A percentile compares a stretch with the other conserved stretches of the same genome.
Conservation (phyloP, 169 alveolate genomes). For the Cryptosporidium felis region DNA sequence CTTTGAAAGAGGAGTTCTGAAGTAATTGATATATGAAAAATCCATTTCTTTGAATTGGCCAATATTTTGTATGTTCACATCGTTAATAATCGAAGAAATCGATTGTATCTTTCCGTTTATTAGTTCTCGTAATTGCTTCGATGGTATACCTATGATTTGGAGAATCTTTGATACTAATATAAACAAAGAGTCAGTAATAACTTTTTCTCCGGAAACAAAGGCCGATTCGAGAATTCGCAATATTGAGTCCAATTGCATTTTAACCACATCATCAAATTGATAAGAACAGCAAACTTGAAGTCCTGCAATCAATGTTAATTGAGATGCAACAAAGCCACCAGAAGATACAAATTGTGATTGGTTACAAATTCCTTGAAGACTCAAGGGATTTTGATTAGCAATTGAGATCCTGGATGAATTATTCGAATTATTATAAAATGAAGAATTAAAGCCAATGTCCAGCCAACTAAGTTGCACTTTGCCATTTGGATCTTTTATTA, state of each 20-base stretch:
- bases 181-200: conserved; percentile 21
- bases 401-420: background rate
- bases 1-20: conserved; percentile 12
- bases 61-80: background rate
- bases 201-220: conserved; percentile 28
- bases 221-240: conserved; percentile 32
- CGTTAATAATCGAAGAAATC: background rate
- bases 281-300: conserved; percentile 9
- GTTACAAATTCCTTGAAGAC: background rate
- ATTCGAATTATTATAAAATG: background rate
- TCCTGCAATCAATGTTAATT: conserved; percentile 53
- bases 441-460: conserved; percentile 38
- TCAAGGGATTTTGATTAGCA: background rate
- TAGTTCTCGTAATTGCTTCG: conserved; percentile 9
- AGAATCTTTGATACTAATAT: conserved; percentile 21
- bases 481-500: background rate
- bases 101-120: background rate
- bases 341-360: background rate
- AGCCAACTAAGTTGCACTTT: conserved; percentile 31
- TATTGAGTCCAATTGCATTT: conserved; percentile 12
- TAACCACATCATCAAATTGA: background rate
- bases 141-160: conserved; percentile 43
- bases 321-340: conserved; percentile 9
- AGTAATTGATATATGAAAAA: conserved; percentile 12
- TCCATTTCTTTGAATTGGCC: background rate